A percentile compares a stretch with the other conserved stretches of the same genome.
These are phyloP conservation scores for Cymodocea nodosa DNA, from an alignment of 116 monocot genomes.

Conservation along the genomic window DNA sequence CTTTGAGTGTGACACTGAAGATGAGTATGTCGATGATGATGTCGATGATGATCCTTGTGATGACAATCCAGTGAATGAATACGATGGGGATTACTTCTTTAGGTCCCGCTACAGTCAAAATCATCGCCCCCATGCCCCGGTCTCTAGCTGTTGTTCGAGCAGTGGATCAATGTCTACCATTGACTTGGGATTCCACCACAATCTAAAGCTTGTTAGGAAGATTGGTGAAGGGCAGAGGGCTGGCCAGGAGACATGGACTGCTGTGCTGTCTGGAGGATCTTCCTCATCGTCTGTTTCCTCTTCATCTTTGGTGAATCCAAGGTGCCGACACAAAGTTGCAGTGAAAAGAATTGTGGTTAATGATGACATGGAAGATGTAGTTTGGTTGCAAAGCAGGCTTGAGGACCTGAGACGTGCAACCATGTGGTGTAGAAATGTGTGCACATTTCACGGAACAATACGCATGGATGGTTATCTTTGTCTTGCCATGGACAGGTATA, in stretches of 20 bases:
- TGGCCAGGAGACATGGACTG: conserved; percentile 87
- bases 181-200: conserved; percentile 63
- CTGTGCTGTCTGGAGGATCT: conserved; percentile 37
- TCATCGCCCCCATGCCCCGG: conserved; percentile 12
- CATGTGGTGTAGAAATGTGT: conserved; percentile 96
- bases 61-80: conserved; percentile 9
- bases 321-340: conserved; percentile 73
- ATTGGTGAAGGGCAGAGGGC: conserved; percentile 40
- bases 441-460: conserved; percentile 69
- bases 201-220: conserved; percentile 54
- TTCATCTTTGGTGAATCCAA: conserved; percentile 14
- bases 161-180: conserved; percentile 23
- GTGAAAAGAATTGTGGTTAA: conserved; percentile 60
- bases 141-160: conserved; percentile 34
- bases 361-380: conserved; percentile 57
- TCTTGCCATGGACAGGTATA: conserved; percentile 77
- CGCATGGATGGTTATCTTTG: conserved; percentile 62
- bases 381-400: conserved; percentile 47
- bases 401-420: conserved; percentile 46
- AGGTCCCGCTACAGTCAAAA: conserved; percentile 1
- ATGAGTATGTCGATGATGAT: conserved; percentile 26
- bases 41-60: conserved; percentile 9
- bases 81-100: conserved; percentile 17
- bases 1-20: conserved; percentile 58
- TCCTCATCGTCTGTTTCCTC: conserved; percentile 20